These are phyloP conservation scores for Lentinus brumalis DNA, from an alignment of 768 basidiomycete species.

Conservation along the genomic window DNA sequence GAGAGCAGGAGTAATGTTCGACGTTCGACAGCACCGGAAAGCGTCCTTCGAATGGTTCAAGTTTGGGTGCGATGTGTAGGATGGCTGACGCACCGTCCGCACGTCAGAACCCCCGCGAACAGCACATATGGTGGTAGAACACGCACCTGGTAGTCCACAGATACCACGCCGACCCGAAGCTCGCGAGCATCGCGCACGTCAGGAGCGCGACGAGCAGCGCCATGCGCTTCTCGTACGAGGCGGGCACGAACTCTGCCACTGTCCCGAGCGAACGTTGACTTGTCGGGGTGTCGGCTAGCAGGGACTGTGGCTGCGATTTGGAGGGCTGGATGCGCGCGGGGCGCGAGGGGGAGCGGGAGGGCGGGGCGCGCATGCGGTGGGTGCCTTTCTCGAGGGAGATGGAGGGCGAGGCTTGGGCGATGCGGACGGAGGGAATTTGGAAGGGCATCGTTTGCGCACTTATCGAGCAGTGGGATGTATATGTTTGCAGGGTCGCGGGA, in stretches of 20 bases:
- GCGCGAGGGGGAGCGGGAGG: background rate
- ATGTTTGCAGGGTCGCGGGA: too few species aligned
- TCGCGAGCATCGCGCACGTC: constrained; percentile 48
- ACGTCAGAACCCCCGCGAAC: too few species aligned
- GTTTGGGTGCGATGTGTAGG: too few species aligned
- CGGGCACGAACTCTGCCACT: constrained; percentile 4
- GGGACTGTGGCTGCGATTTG: background rate
- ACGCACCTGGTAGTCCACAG: constrained; percentile 62
- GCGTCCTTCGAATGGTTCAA: too few species aligned
- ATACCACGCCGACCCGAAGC: constrained; percentile 65
- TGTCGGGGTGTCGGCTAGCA: background rate
- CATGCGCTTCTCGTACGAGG: constrained; percentile 36
- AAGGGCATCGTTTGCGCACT: constrained; percentile 21
- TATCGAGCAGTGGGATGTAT: too few species aligned
- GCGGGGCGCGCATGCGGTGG: constrained; percentile 61
- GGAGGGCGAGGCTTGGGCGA: constrained; percentile 54
- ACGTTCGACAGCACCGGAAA: background rate
- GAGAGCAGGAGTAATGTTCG: background rate
- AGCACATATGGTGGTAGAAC: background rate
- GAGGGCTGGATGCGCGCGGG: background rate
- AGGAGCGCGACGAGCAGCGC: constrained; percentile 50
- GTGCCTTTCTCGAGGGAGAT: constrained; percentile 65
- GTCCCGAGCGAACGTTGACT: background rate
- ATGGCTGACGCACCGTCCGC: too few species aligned
- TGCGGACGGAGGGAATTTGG: constrained; percentile 19